Conservation (phyloP, 78 protist genomes). For the Chrysochromulina tobinii region DNA sequence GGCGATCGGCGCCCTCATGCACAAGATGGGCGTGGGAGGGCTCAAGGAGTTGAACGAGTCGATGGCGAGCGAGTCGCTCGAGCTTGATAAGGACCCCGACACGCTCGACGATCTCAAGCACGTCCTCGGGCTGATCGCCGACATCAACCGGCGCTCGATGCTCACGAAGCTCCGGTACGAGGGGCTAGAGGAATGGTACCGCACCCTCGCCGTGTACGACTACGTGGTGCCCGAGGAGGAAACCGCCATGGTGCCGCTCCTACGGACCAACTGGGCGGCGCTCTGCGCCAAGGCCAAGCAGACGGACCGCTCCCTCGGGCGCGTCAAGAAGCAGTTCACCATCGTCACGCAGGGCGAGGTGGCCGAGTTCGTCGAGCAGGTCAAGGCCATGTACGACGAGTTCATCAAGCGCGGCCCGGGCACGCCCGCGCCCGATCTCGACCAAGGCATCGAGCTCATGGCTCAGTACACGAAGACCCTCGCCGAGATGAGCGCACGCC, state of each 20-base stretch:
- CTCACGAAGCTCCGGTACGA: constrained; percentile 57
- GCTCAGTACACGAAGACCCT: constrained; percentile 32
- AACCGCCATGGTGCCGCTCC: not conserved
- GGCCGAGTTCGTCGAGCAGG: not conserved
- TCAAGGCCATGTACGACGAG: not conserved
- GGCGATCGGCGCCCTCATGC: constrained; percentile 42
- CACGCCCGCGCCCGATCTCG: constrained; percentile 51
- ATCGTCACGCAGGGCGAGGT: constrained; percentile 57
- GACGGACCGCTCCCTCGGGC: constrained; percentile 41
- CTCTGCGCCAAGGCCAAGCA: constrained; percentile 9
- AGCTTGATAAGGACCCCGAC: constrained; percentile 52
- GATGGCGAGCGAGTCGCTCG: not conserved
- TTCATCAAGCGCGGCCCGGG: constrained; percentile 47
- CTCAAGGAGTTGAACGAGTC: constrained; percentile 18
- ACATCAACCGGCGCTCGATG: constrained; percentile 29
- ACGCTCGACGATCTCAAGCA: constrained; percentile 73
- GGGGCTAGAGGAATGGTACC: constrained; percentile 58
- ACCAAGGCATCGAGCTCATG: constrained; percentile 61
- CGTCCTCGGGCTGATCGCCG: constrained; percentile 60
- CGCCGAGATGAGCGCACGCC: not conserved
- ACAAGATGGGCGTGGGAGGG: not conserved
- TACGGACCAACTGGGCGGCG: constrained; percentile 34
- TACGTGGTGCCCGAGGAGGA: constrained; percentile 36
- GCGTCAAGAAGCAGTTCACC: constrained; percentile 62
- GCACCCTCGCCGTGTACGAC: constrained; percentile 56